Evolutionary conservation across 768 basidiomycete genomes (phyloP).

Genomic region (Lactarius hengduanensis): DNA sequence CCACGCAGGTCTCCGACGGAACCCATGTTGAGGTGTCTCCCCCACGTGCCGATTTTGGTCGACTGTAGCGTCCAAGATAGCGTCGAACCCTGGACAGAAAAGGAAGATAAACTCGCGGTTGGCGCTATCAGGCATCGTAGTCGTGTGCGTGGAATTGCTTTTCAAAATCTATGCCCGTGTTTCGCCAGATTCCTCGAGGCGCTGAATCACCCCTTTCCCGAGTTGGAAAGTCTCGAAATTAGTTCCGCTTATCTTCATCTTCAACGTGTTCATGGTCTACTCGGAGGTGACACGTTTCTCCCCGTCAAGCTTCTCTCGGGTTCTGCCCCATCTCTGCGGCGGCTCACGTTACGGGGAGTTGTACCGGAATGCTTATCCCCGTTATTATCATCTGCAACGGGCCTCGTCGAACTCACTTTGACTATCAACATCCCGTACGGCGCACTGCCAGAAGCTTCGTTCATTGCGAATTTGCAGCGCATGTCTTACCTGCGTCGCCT

Average conservation of each 20-base stretch:
- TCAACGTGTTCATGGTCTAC: too few species aligned
- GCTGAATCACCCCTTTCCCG: not conserved
- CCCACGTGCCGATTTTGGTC: not conserved
- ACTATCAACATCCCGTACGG: too few species aligned
- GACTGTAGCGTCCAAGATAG: not conserved
- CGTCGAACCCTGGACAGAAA: too few species aligned
- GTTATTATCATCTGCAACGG: conserved; percentile 3
- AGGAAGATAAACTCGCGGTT: not conserved
- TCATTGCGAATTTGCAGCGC: not conserved
- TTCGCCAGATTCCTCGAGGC: not conserved
- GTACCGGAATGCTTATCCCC: not conserved
- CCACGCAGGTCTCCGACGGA: not conserved
- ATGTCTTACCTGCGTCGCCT: conserved; percentile 5
- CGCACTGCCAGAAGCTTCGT: not conserved
- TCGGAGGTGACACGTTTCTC: too few species aligned
- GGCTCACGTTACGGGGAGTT: not conserved
- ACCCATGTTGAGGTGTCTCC: not conserved
- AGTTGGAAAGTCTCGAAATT: conserved; percentile 5
- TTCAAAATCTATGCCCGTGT: not conserved
- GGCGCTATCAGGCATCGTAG: not conserved
- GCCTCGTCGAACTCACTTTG: not conserved
- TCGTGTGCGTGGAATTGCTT: not conserved
- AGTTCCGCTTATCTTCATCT: too few species aligned
- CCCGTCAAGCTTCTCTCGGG: not conserved
- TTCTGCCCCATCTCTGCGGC: not conserved